Evolutionary conservation across 2,329 filamentous ascomycete species (phyloP).

Genomic region (Pseudogymnoascus sp.): DNA sequence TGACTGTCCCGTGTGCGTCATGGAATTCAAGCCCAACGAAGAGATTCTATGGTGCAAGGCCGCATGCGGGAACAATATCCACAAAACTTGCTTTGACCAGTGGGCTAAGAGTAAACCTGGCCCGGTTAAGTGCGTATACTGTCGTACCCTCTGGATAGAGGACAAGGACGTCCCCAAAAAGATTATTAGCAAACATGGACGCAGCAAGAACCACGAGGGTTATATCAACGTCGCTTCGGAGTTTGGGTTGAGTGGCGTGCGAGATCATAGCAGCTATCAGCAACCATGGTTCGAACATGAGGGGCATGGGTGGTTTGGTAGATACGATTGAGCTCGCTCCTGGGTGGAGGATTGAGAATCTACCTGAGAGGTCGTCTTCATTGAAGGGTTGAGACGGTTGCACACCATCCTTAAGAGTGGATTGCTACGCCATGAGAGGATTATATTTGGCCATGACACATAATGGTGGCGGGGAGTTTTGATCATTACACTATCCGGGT

Average conservation of each 20-base stretch:
- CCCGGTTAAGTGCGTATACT: slow-evolving; percentile 51
- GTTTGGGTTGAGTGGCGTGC: slow-evolving; percentile 45
- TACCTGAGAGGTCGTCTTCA: neutral
- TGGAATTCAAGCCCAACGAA: slow-evolving; percentile 40
- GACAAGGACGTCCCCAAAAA: slow-evolving; percentile 32
- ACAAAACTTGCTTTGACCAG: slow-evolving; percentile 44
- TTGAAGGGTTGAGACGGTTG: neutral
- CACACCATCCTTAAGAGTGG: neutral
- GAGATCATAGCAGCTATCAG: slow-evolving; percentile 36
- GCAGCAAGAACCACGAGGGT: slow-evolving; percentile 39
- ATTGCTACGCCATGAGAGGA: neutral
- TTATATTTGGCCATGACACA: neutral
- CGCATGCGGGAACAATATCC: slow-evolving; percentile 49
- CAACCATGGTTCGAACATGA: slow-evolving; percentile 17
- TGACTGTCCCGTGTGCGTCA: slow-evolving; percentile 56
- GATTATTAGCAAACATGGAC: slow-evolving; percentile 34
- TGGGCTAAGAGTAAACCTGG: slow-evolving; percentile 42
- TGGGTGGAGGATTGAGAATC: neutral
- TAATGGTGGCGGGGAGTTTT: neutral
- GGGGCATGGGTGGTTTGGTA: neutral
- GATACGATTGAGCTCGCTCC: neutral
- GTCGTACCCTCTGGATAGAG: slow-evolving; percentile 47
- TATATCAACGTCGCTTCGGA: slow-evolving; percentile 55
- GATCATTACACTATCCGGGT: neutral
- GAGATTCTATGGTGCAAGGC: slow-evolving; percentile 50